A percentile compares a stretch with the other conserved stretches of the same genome.
Evolutionary conservation across 2,329 filamentous ascomycete genomes (phyloP).

Genomic region (Diaporthe ilicicola): DNA sequence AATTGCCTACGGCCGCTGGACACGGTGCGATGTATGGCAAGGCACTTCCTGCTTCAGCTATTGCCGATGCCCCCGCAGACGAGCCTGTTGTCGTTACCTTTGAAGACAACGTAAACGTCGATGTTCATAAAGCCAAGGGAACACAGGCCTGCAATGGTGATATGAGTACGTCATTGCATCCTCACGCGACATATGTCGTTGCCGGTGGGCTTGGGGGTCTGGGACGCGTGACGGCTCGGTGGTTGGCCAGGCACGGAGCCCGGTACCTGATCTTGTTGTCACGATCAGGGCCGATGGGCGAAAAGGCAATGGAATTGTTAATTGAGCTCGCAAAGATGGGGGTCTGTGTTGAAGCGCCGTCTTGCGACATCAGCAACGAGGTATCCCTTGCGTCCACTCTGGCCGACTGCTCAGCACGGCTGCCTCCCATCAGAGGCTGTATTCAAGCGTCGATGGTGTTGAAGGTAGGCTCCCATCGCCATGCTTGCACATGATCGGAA

Average conservation of each 20-base stretch:
- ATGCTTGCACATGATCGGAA: too few relatives aligned
- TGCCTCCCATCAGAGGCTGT: conserved; percentile 51
- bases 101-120: too few relatives aligned
- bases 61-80: too few relatives aligned
- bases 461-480: neutral
- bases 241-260: conserved; percentile 42
- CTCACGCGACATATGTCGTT: conserved; percentile 43
- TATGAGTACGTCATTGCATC: too few relatives aligned
- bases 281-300: conserved; percentile 34
- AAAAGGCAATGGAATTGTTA: conserved; percentile 33
- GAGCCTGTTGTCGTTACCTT: too few relatives aligned
- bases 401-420: conserved; percentile 31
- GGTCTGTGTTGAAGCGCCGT: conserved; percentile 37
- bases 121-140: too few relatives aligned
- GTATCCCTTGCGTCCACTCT: conserved; percentile 40
- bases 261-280: conserved; percentile 42
- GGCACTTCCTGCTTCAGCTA: too few relatives aligned
- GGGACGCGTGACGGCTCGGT: conserved; percentile 40
- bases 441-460: conserved; percentile 57
- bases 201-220: conserved; percentile 46
- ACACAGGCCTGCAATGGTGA: too few relatives aligned
- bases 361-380: conserved; percentile 41
- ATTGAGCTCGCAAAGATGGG: conserved; percentile 36
- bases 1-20: too few relatives aligned
- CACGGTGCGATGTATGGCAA: too few relatives aligned